Evolutionary conservation across 2,329 filamentous ascomycete genomes (phyloP).

Genomic region (Lasiodiplodia gonubiensis): DNA sequence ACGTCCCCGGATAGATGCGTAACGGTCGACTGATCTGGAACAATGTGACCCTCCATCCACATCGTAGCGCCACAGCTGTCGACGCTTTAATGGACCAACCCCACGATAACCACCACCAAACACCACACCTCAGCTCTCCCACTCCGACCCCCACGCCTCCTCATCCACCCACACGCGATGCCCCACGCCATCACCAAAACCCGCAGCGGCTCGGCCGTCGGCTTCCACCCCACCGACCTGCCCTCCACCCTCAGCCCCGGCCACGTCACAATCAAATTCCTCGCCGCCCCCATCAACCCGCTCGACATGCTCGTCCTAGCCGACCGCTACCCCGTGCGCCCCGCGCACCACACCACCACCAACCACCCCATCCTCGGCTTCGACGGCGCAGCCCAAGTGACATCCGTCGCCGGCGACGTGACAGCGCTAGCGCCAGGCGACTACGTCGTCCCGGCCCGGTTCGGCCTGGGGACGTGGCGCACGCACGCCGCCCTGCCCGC

Average conservation of each 20-base stretch:
- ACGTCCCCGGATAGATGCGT: too few species aligned
- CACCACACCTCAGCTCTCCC: too few species aligned
- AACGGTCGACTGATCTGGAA: too few species aligned
- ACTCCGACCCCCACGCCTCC: too few species aligned
- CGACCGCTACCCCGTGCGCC: background rate
- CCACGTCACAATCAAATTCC: background rate
- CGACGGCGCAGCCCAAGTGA: background rate
- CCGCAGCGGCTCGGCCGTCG: background rate
- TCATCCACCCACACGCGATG: too few species aligned
- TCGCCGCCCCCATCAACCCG: background rate
- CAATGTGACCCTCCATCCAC: too few species aligned
- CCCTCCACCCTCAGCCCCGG: background rate
- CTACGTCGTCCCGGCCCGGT: background rate
- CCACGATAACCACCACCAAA: too few species aligned
- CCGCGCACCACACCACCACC: background rate
- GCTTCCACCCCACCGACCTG: background rate
- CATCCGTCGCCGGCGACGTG: background rate
- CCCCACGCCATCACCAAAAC: background rate
- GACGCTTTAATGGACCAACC: too few species aligned
- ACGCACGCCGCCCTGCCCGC: background rate
- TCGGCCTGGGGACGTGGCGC: background rate
- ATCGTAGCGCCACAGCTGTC: too few species aligned
- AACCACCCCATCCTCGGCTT: too few species aligned
- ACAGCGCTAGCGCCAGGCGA: background rate
- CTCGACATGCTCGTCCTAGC: background rate